Evolutionary conservation across 2,329 filamentous ascomycete genomes (phyloP).

Genomic region (Aschersonia sp.): DNA sequence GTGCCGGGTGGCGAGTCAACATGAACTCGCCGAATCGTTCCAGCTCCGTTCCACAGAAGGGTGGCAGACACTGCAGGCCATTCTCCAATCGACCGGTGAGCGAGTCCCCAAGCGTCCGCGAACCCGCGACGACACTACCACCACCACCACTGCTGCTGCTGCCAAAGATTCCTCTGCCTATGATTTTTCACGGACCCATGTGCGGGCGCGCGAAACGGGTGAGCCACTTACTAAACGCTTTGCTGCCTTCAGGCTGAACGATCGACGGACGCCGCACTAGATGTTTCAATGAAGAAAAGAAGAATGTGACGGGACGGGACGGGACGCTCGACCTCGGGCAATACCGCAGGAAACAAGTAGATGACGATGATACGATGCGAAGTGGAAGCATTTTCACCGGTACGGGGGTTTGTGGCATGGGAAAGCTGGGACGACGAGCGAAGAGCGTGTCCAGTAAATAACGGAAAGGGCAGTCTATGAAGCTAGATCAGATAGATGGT

Average conservation of each 20-base stretch:
- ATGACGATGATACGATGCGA: too few relatives aligned
- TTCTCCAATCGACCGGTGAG: slow-evolving; percentile 96
- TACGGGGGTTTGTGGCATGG: too few relatives aligned
- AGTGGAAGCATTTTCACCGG: too few relatives aligned
- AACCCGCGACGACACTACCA: slow-evolving; percentile 20
- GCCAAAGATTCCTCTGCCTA: slow-evolving; percentile 9
- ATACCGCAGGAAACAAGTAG: not conserved
- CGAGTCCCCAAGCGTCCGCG: slow-evolving; percentile 64
- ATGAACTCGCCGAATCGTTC: slow-evolving; percentile 67
- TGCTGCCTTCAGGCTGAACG: slow-evolving; percentile 50
- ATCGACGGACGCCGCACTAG: slow-evolving; percentile 11
- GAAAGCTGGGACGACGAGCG: too few relatives aligned
- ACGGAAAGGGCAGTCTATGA: too few relatives aligned
- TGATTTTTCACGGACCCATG: slow-evolving; percentile 2
- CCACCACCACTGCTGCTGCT: not conserved
- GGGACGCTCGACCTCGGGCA: not conserved
- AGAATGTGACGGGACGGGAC: not conserved
- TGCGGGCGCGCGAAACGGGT: slow-evolving; percentile 20
- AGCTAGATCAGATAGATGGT: too few relatives aligned
- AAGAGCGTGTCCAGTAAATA: too few relatives aligned
- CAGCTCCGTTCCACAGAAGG: slow-evolving; percentile 76
- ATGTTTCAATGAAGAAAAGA: not conserved
- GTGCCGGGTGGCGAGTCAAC: slow-evolving; percentile 68
- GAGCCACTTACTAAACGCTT: slow-evolving; percentile 51
- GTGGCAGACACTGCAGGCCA: slow-evolving; percentile 87